Percentiles rank a stretch among this genome's conserved stretches.
phyloP scores from a whole-genome alignment of 1,284 basidiomycete genomes.

The Vanrija pseudolonga region DNA sequence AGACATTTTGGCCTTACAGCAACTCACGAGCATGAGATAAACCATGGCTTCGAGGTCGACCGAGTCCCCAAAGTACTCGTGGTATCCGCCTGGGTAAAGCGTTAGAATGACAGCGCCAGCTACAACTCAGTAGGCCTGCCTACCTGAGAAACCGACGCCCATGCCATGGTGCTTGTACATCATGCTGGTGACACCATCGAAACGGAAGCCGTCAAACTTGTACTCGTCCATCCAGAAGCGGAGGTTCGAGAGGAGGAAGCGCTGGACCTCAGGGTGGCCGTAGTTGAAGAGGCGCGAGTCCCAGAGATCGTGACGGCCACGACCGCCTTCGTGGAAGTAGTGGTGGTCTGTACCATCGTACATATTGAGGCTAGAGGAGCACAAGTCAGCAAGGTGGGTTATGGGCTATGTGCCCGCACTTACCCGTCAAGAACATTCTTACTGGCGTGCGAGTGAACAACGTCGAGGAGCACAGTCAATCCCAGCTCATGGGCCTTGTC shows the following conservation, averaged over 20 bases:
- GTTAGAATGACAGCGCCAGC: background rate
- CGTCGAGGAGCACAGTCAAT: slow-evolving; percentile 86
- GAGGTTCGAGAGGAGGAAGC: slow-evolving; percentile 91
- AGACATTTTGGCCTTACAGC: background rate
- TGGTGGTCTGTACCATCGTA: slow-evolving; percentile 95
- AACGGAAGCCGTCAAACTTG: slow-evolving; percentile 94
- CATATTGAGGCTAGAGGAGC: slow-evolving; percentile 67
- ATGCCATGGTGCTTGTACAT: slow-evolving; percentile 98
- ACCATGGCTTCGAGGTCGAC: slow-evolving; percentile 87
- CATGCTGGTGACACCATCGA: slow-evolving; percentile 98
- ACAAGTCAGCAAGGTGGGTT: background rate
- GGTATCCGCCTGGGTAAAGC: slow-evolving; percentile 64
- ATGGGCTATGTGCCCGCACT: slow-evolving; percentile 11
- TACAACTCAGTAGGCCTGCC: slow-evolving; percentile 2
- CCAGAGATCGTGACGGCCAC: slow-evolving; percentile 93
- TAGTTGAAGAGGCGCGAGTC: slow-evolving; percentile 95
- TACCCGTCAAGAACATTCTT: slow-evolving; percentile 89
- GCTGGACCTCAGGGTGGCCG: slow-evolving; percentile 83
- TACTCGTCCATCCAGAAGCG: slow-evolving; percentile 95
- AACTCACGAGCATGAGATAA: slow-evolving; percentile 90
- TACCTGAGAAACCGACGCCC: slow-evolving; percentile 86
- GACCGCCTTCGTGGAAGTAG: slow-evolving; percentile 91
- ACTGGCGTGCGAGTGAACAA: slow-evolving; percentile 97
- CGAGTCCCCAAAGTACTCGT: slow-evolving; percentile 88
- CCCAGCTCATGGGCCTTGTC: slow-evolving; percentile 93